phyloP scores from a whole-genome alignment of 2,329 filamentous ascomycete genomes.

The Sarocladium strictum region DNA sequence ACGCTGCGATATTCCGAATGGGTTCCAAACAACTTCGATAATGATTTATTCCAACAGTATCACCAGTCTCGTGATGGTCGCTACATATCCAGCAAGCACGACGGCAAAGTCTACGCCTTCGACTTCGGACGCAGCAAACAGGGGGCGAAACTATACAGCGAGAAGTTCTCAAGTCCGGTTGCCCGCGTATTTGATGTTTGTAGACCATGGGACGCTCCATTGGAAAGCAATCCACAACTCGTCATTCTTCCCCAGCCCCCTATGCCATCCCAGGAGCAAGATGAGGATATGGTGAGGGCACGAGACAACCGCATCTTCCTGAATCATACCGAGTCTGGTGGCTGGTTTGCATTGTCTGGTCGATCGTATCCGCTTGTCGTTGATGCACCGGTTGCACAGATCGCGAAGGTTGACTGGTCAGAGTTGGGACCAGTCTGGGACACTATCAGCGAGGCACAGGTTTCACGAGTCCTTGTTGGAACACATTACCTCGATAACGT shows the following conservation, averaged over 20 bases:
- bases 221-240: slow-evolving; percentile 65
- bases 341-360: slow-evolving; percentile 93
- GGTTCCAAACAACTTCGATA: slow-evolving; percentile 86
- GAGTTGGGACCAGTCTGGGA: slow-evolving; percentile 35
- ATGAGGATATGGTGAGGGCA: slow-evolving; percentile 43
- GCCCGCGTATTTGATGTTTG: slow-evolving; percentile 86
- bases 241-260: slow-evolving; percentile 82
- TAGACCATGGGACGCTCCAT: slow-evolving; percentile 58
- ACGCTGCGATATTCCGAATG: slow-evolving; percentile 92
- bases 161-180: slow-evolving; percentile 70
- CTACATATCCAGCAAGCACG: slow-evolving; percentile 82
- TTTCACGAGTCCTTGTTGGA: slow-evolving; percentile 61
- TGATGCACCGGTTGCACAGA: slow-evolving; percentile 48
- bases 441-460: slow-evolving; percentile 35
- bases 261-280: slow-evolving; percentile 43
- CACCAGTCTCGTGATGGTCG: slow-evolving; percentile 73
- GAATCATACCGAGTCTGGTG: slow-evolving; percentile 78
- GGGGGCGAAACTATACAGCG: slow-evolving; percentile 27
- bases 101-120: slow-evolving; percentile 78
- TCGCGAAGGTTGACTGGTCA: slow-evolving; percentile 41
- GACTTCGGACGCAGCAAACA: slow-evolving; percentile 46
- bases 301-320: slow-evolving; percentile 69
- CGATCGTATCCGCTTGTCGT: slow-evolving; percentile 79
- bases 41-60: slow-evolving; percentile 81
- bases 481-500: slow-evolving; percentile 56